These are phyloP conservation scores for Colletotrichum coccodes DNA, from an alignment of 2,329 filamentous ascomycete species.

Conservation along the genomic window DNA sequence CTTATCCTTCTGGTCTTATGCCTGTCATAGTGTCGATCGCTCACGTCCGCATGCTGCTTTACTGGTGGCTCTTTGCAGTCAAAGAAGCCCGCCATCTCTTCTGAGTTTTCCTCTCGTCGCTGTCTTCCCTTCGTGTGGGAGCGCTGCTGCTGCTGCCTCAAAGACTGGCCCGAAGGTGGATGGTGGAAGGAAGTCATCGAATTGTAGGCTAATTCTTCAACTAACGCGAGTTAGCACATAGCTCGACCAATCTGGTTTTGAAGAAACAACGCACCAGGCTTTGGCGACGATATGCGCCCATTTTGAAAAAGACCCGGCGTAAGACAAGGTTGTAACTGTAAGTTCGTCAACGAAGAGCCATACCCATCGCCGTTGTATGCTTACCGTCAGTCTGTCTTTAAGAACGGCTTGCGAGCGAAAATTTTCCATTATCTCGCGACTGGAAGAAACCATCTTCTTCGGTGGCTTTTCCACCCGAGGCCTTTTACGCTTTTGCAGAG, in stretches of 20 bases:
- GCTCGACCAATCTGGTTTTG: background rate
- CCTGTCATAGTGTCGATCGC: too few species aligned
- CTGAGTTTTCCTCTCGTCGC: conserved; percentile 44
- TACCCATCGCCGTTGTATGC: conserved; percentile 14
- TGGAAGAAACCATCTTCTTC: conserved; percentile 43
- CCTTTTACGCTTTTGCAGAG: conserved; percentile 27
- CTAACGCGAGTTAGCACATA: background rate
- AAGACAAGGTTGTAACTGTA: conserved; percentile 48
- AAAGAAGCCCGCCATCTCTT: conserved; percentile 50
- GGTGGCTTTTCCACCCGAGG: conserved; percentile 36
- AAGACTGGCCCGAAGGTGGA: conserved; percentile 7
- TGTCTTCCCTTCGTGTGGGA: conserved; percentile 36
- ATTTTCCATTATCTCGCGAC: conserved; percentile 61
- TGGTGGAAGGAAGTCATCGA: conserved; percentile 27
- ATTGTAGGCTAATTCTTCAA: conserved; percentile 27
- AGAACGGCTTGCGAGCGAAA: conserved; percentile 66
- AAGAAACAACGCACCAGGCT: conserved; percentile 41
- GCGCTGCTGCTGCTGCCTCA: conserved; percentile 29
- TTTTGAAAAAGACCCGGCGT: conserved; percentile 58
- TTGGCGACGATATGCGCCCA: conserved; percentile 39
- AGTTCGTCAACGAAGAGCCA: background rate
- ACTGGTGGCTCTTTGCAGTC: conserved; percentile 1
- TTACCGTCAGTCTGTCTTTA: conserved; percentile 48
- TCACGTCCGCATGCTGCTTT: too few species aligned
- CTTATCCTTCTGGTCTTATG: background rate